Evolutionary conservation across 768 basidiomycete species (phyloP).

Genomic region (Antrodiella citrinella): DNA sequence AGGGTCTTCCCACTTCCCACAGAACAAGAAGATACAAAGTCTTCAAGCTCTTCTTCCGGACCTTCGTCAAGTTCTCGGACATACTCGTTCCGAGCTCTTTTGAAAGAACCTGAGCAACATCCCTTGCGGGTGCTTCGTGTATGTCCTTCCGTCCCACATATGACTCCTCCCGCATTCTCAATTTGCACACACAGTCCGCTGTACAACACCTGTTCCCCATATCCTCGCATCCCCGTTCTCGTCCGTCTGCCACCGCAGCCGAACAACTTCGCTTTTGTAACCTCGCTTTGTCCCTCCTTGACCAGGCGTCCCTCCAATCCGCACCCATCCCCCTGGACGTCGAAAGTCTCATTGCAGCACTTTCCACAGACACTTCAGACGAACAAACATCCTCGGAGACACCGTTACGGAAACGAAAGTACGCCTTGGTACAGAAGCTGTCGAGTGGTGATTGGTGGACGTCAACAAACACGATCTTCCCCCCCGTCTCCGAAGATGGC

Average conservation of each 20-base stretch:
- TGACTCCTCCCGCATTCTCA: not conserved
- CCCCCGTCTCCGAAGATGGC: slow-evolving; percentile 26
- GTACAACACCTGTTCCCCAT: slow-evolving; percentile 62
- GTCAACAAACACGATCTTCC: slow-evolving; percentile 47
- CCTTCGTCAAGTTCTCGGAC: slow-evolving; percentile 17
- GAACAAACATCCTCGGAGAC: not conserved
- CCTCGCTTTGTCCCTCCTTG: slow-evolving; percentile 62
- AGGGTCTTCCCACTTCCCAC: slow-evolving; percentile 59
- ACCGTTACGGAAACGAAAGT: slow-evolving; percentile 32
- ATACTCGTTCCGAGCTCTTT: slow-evolving; percentile 48
- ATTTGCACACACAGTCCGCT: slow-evolving; percentile 37
- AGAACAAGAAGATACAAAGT: slow-evolving; percentile 32
- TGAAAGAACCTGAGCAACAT: slow-evolving; percentile 44
- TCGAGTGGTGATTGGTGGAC: slow-evolving; percentile 77
- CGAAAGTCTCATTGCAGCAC: slow-evolving; percentile 33
- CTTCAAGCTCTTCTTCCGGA: slow-evolving; percentile 23
- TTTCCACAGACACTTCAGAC: not conserved
- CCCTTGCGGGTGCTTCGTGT: slow-evolving; percentile 50
- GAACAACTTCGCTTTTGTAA: slow-evolving; percentile 71
- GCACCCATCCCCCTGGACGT: slow-evolving; percentile 37
- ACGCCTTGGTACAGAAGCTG: slow-evolving; percentile 74
- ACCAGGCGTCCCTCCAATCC: slow-evolving; percentile 53
- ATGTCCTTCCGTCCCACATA: slow-evolving; percentile 19
- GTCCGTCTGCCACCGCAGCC: slow-evolving; percentile 50
- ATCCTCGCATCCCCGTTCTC: slow-evolving; percentile 59